Conservation (phyloP, 164 flowering plant species). For the Tinospora cordifolia region DNA sequence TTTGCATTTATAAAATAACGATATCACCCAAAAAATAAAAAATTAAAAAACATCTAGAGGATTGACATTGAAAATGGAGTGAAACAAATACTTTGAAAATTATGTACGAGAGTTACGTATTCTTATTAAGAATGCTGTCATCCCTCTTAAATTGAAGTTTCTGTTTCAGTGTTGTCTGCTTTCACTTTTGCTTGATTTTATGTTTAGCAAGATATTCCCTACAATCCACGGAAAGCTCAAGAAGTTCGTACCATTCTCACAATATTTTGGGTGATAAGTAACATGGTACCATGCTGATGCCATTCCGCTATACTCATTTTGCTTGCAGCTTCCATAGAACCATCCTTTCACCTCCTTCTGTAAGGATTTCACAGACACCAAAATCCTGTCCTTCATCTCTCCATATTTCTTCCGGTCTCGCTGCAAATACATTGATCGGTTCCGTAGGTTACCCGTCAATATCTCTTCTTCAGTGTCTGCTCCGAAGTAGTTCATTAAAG, state of each 20-base stretch:
- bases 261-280: slow-evolving; percentile 56
- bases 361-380: slow-evolving; percentile 40
- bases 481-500: slow-evolving; percentile 57
- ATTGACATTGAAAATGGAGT: no score
- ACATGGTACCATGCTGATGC: slow-evolving; percentile 97
- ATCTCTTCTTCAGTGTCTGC: slow-evolving; percentile 70
- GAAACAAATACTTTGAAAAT: no score
- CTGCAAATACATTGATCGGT: slow-evolving; percentile 37
- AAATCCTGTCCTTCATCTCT: slow-evolving; percentile 74
- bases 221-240: slow-evolving; percentile 88
- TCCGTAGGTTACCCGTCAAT: slow-evolving; percentile 61
- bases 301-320: slow-evolving; percentile 34
- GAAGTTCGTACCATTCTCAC: slow-evolving; percentile 25
- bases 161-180: background rate
- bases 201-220: slow-evolving; percentile 53
- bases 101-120: no score
- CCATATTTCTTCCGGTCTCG: slow-evolving; percentile 53
- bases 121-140: background rate
- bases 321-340: slow-evolving; percentile 50
- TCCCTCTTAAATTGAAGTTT: background rate
- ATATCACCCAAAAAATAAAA: no score
- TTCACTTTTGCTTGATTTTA: slow-evolving; percentile 38
- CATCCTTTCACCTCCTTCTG: slow-evolving; percentile 64
- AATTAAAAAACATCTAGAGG: no score
- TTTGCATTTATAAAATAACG: no score